Evolutionary conservation across 371 early-diverging fungal species (phyloP).

Genomic region (Saksenaea oblongispora): DNA sequence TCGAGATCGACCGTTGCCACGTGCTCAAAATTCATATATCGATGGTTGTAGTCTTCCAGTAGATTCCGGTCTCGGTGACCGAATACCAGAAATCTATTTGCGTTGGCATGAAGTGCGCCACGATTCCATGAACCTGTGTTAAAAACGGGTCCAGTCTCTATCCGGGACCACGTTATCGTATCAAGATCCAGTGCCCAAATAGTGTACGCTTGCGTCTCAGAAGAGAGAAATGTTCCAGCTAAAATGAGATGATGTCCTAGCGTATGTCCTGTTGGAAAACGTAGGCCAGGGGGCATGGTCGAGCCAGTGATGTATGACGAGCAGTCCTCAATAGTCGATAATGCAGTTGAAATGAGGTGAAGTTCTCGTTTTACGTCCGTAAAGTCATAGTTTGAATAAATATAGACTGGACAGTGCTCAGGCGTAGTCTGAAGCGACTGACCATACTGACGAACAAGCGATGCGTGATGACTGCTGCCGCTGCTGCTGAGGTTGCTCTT

Average conservation of each 20-base stretch:
- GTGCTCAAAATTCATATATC: conserved; percentile 63
- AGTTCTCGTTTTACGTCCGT: conserved; percentile 72
- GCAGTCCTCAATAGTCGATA: conserved; percentile 53
- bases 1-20: conserved; percentile 60
- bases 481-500: not conserved
- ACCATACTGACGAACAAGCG: conserved; percentile 13
- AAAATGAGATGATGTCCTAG: conserved; percentile 75
- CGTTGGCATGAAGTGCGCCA: conserved; percentile 60
- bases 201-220: conserved; percentile 63
- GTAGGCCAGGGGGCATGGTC: conserved; percentile 71
- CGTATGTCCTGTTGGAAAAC: conserved; percentile 75
- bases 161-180: conserved; percentile 64
- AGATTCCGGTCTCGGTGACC: conserved; percentile 68
- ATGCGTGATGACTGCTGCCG: not conserved
- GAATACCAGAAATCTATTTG: conserved; percentile 65
- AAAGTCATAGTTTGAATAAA: conserved; percentile 85
- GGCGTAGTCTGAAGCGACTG: conserved; percentile 12
- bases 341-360: conserved; percentile 49
- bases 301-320: conserved; percentile 61
- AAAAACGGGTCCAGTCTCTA: conserved; percentile 68
- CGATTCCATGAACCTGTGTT: conserved; percentile 79
- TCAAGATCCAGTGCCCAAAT: conserved; percentile 75
- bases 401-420: conserved; percentile 44
- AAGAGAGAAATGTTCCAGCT: conserved; percentile 71
- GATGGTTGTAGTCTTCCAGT: conserved; percentile 71